Percentiles rank a stretch among this genome's conserved stretches.
Evolutionary conservation across 345 rosid species (phyloP).

Genomic region (Bretschneidera sinensis): DNA sequence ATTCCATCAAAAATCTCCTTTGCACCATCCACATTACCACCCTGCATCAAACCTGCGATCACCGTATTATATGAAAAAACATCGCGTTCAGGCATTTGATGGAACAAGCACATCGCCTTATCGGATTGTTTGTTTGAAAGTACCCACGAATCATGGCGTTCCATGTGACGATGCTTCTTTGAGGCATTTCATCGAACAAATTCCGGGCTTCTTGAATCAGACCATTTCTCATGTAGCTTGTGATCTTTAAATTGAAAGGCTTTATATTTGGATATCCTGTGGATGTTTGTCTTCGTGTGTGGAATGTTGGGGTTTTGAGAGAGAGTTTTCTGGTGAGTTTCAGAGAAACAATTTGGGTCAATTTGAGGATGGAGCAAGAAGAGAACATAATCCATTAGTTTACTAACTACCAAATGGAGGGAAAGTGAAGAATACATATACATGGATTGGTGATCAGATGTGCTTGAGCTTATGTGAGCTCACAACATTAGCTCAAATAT

Average conservation of each 20-base stretch:
- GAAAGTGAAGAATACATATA: not conserved
- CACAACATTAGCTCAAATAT: no score
- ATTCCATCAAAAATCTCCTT: slow-evolving; percentile 29
- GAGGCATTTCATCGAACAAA: slow-evolving; percentile 39
- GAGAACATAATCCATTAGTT: not conserved
- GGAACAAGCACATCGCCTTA: slow-evolving; percentile 25
- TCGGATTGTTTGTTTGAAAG: slow-evolving; percentile 28
- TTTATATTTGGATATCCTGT: slow-evolving; percentile 16
- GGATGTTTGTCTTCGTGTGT: slow-evolving; percentile 6
- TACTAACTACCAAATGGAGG: not conserved
- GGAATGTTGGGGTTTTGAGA: slow-evolving; percentile 4
- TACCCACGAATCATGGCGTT: slow-evolving; percentile 38
- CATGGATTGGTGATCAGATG: not conserved
- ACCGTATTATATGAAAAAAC: slow-evolving; percentile 29
- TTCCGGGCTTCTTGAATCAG: slow-evolving; percentile 26
- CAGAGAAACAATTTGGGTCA: not conserved
- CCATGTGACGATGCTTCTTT: slow-evolving; percentile 32
- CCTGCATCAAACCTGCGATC: slow-evolving; percentile 32
- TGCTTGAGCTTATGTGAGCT: not conserved
- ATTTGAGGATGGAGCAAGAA: no score
- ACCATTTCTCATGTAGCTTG: slow-evolving; percentile 23
- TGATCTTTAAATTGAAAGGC: slow-evolving; percentile 26
- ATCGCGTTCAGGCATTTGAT: slow-evolving; percentile 31
- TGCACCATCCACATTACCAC: slow-evolving; percentile 26
- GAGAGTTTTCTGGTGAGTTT: slow-evolving; percentile 16